Evolutionary conservation across 805 yeast genomes (phyloP).

Genomic region (Phaffomyces antillensis): DNA sequence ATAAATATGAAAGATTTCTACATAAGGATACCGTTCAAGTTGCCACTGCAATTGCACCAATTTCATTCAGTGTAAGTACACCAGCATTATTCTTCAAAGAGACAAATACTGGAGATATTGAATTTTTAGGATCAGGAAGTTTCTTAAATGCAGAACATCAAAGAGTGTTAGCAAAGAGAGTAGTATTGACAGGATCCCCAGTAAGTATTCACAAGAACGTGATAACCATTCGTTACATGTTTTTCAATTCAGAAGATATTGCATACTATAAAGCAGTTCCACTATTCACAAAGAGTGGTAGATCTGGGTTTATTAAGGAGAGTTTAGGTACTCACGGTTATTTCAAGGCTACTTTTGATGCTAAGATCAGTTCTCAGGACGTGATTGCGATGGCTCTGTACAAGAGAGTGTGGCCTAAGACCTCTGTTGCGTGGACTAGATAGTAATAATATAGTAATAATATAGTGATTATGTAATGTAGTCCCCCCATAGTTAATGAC

Average conservation of each 20-base stretch:
- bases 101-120: conserved; percentile 34
- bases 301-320: conserved; percentile 92
- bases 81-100: conserved; percentile 81
- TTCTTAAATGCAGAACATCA: conserved; percentile 80
- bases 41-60: conserved; percentile 87
- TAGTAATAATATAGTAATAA: background rate
- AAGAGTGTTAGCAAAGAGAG: conserved; percentile 81
- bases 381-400: conserved; percentile 89
- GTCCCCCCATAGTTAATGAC: no score
- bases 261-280: conserved; percentile 88
- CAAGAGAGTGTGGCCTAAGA: conserved; percentile 87
- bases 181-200: conserved; percentile 88
- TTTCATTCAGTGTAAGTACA: conserved; percentile 62
- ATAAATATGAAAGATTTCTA: conserved; percentile 76
- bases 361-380: conserved; percentile 85
- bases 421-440: conserved; percentile 29
- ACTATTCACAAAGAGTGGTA: conserved; percentile 84
- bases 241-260: conserved; percentile 86
- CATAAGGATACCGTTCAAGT: conserved; percentile 69
- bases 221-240: conserved; percentile 94
- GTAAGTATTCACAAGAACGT: conserved; percentile 89
- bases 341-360: conserved; percentile 92
- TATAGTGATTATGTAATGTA: no score
- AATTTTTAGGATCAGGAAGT: conserved; percentile 84
- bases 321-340: conserved; percentile 97